These are phyloP conservation scores for Entonaema liquescens DNA, from an alignment of 495 filamentous ascomycete species.

Conservation along the genomic window DNA sequence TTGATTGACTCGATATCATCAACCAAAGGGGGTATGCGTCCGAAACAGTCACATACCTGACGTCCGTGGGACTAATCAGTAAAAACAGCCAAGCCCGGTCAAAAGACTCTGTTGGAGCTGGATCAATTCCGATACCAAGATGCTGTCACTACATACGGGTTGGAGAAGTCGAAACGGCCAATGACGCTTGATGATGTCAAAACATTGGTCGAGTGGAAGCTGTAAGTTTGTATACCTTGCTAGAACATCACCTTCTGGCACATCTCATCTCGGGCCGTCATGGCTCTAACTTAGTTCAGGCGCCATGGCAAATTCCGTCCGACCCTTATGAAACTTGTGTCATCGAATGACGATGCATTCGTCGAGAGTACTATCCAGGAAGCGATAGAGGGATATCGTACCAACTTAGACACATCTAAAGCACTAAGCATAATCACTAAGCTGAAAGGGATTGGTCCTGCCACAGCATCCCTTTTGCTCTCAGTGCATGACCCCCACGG, in stretches of 20 bases:
- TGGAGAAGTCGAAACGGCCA: slow-evolving; percentile 32
- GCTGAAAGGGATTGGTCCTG: slow-evolving; percentile 72
- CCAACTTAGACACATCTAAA: slow-evolving; percentile 53
- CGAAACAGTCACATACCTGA: neutral
- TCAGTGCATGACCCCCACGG: slow-evolving; percentile 64
- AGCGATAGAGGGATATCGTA: slow-evolving; percentile 59
- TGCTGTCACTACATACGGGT: slow-evolving; percentile 50
- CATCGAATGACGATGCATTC: slow-evolving; percentile 61
- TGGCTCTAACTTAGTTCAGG: slow-evolving; percentile 38
- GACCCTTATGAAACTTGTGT: slow-evolving; percentile 69
- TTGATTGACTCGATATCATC: slow-evolving; percentile 53
- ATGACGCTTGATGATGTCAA: slow-evolving; percentile 58
- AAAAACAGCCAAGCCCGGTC: slow-evolving; percentile 50
- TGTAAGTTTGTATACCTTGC: slow-evolving; percentile 61
- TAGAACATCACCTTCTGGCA: neutral
- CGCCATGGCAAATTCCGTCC: slow-evolving; percentile 77
- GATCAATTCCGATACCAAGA: slow-evolving; percentile 60
- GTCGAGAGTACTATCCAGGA: slow-evolving; percentile 57
- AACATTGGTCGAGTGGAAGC: slow-evolving; percentile 77
- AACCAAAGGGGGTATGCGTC: slow-evolving; percentile 50
- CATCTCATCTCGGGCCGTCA: neutral
- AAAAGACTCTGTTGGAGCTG: slow-evolving; percentile 56
- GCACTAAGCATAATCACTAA: slow-evolving; percentile 61
- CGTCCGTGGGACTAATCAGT: slow-evolving; percentile 9
- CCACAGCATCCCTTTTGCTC: slow-evolving; percentile 76